Percentiles rank a stretch among this genome's conserved stretches.
phyloP scores from a whole-genome alignment of 208 protist genomes.

The Entamoeba dispar region DNA sequence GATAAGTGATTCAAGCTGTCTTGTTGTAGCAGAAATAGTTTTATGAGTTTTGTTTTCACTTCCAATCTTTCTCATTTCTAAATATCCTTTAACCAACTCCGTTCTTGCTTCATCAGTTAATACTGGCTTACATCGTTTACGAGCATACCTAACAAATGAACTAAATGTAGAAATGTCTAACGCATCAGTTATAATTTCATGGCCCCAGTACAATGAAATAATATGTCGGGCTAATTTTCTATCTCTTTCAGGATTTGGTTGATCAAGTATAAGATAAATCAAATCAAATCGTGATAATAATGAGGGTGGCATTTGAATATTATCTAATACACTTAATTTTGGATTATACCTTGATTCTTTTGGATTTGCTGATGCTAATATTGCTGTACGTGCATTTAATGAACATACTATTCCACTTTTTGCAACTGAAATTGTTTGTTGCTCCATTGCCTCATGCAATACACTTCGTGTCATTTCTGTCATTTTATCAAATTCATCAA shows the following conservation, averaged over 20 bases:
- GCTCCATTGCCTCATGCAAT: slow-evolving; percentile 89
- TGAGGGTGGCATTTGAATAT: slow-evolving; percentile 89
- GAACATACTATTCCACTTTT: slow-evolving; percentile 95
- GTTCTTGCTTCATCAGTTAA: slow-evolving; percentile 41
- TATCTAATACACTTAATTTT: slow-evolving; percentile 69
- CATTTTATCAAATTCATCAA: slow-evolving; percentile 99
- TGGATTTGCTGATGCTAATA: slow-evolving; percentile 96
- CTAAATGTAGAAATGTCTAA: slow-evolving; percentile 39
- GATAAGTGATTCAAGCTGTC: slow-evolving; percentile 92
- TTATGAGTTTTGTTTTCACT: background rate
- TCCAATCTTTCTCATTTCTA: slow-evolving; percentile 34
- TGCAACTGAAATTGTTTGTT: slow-evolving; percentile 96
- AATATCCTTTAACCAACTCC: slow-evolving; percentile 60
- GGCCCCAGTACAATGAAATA: slow-evolving; percentile 53
- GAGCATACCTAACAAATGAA: slow-evolving; percentile 67
- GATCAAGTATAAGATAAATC: slow-evolving; percentile 83
- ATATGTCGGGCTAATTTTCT: slow-evolving; percentile 74
- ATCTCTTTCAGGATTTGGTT: slow-evolving; percentile 65
- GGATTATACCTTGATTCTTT: slow-evolving; percentile 78
- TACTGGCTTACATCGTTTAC: slow-evolving; percentile 36
- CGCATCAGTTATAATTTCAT: too few species aligned
- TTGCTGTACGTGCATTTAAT: slow-evolving; percentile 64
- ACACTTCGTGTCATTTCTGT: slow-evolving; percentile 77
- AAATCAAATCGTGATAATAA: slow-evolving; percentile 88
- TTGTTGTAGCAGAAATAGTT: slow-evolving; percentile 80